Evolutionary conservation across 2,329 filamentous ascomycete genomes (phyloP), one percentile per base, ranked within the genome.

Genomic region (Exophiala xenobiotica): DNA sequence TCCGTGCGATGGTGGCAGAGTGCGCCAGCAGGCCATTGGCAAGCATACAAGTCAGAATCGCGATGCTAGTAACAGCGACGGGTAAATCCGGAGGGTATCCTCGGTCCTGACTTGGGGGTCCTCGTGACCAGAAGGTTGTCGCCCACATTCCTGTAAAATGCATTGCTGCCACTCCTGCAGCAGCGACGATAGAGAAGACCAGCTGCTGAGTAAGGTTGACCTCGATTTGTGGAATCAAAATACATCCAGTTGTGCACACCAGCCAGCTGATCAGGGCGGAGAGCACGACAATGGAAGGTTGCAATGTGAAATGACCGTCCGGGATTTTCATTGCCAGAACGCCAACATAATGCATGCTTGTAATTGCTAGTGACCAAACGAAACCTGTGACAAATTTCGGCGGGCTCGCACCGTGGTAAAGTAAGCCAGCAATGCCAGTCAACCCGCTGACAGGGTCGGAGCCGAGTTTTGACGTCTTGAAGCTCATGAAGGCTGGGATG

Each of bases 11-110:
- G 39, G 67, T 69, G n/a, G 66, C 65, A 19, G 61, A 63, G 51
- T 68, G 67, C 9, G 66, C 66, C 3, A 68, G 56, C 3, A 69
- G 52, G 20, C 64, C 63, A 56, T 68, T 69, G 2, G 67, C 67
- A 19, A 63, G 55, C 18, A 68, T 64, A 49, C 67, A 69, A 7
- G 67, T 68, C 14, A 59, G 48, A 33, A 68, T 65, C 3, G 67
- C 67, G 19, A 69, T 65, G 27, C 52, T 59, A 12, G 61, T 60
- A 16, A 68, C 64, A 16, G 64, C 63, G 22, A 62, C 59, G 6
- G 66, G 60, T n/a, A 69, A 54, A 14, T 56, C 56, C 14, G 63
- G 58, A 2, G 67, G 66, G 45, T 67, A 69, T 11, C 66, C 66
- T 50, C 60, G 56, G 16, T 51, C 39, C 4, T 58, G 38, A 6